phyloP scores from a whole-genome alignment of 2,329 filamentous ascomycete species.

The Sclerotinia nivalis region DNA sequence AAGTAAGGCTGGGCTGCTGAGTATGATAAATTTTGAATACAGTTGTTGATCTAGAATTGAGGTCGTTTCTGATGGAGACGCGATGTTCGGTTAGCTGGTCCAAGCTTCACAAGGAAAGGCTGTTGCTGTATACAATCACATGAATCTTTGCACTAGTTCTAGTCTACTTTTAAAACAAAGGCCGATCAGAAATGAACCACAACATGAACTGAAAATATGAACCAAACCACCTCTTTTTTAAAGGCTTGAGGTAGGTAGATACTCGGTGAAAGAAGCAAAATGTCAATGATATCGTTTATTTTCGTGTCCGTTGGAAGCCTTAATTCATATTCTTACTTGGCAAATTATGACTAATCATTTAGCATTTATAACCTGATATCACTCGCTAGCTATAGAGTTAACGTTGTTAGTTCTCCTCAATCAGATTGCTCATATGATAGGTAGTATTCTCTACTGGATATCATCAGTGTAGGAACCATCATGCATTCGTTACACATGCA shows the following conservation, averaged over 20 bases:
- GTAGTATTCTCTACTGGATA: neutral
- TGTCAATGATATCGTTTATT: neutral
- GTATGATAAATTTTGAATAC: neutral
- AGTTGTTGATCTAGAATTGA: constrained; percentile 17
- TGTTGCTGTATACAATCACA: neutral
- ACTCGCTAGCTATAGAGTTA: too few species aligned
- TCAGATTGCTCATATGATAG: too few species aligned
- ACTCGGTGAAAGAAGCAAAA: neutral
- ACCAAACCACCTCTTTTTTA: neutral
- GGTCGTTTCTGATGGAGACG: constrained; percentile 11
- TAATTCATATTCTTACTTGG: too few species aligned
- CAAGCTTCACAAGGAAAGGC: constrained; percentile 7
- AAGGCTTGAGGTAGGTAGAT: neutral
- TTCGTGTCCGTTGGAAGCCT: too few species aligned
- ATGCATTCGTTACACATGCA: neutral
- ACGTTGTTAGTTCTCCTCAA: too few species aligned
- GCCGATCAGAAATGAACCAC: neutral
- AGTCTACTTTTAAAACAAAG: neutral
- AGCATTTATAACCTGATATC: too few species aligned
- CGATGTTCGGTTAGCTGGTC: neutral
- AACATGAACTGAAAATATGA: neutral
- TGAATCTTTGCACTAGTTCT: neutral
- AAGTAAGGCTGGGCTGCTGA: neutral
- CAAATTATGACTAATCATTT: too few species aligned
- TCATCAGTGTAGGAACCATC: neutral